Evolutionary conservation across 106 monocot genomes (phyloP), one percentile per base, ranked within the genome.

Genomic region (Dendrobium chrysotoxum): DNA sequence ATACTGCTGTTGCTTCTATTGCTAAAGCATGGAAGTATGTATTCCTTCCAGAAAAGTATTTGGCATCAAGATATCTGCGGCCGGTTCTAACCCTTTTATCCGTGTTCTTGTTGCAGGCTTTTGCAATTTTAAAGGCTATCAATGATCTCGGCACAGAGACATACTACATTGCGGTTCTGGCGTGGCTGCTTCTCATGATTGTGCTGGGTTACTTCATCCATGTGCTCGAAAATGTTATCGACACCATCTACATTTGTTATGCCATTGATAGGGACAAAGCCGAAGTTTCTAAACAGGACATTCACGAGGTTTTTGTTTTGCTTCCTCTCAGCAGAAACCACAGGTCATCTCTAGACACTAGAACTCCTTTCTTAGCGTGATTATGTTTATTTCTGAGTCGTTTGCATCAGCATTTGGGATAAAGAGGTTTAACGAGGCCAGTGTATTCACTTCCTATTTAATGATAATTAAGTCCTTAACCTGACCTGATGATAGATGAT

Each of bases 201-300:
- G 80, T 89, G 26, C 65, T 92, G 40, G 87, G 93, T 26, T 96
- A 89, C 85, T 89, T 96, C 47, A 87, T 92, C 45, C 93, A 89
- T 40, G 93, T 96, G 41, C 75, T 96, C 82, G 96, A 96, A 65
- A 92, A 90, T 76, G 92, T 93, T 25, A 87, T 96, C 6, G 96
- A 96, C 72, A 90, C 93, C 0, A 78, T 93, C 40, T 96, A 96
- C 73, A 86, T 96, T 12, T 96, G 96, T 28, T 96, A 93, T 39
- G 96, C 96, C 44, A 93, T 96, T 53, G 96, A 96, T 41, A 77
- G 93, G 75, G 96, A 96, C 83, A 93, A 89, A 79, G 87, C 93
- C 15, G 96, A 92, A n/a, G 90, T 92, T 11, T 84, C 81, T 70
- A 96, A 92, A 70, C 87, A 93, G 58, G 87, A 92, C 26, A 86